Evolutionary conservation across 768 basidiomycete species (phyloP).

Genomic region (Leccinellum luteum): DNA sequence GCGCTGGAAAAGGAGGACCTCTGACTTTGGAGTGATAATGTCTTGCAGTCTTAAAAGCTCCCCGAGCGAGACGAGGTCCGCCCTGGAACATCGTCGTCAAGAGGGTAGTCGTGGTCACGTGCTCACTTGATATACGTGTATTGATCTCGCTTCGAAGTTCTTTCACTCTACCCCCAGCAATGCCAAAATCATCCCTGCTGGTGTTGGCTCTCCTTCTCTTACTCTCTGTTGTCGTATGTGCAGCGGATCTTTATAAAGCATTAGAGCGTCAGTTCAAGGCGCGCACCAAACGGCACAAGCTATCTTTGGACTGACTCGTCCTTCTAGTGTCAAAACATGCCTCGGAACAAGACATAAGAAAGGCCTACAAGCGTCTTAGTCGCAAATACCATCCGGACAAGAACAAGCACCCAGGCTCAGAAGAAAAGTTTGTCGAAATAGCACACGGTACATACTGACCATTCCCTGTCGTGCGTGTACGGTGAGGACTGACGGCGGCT

Average conservation of each 20-base stretch:
- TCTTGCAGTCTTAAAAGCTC: background rate
- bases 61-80: conserved; percentile 8
- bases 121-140: conserved; percentile 31
- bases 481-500: conserved; percentile 7
- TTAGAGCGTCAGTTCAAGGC: conserved; percentile 67
- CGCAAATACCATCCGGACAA: conserved; percentile 94
- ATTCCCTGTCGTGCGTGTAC: background rate
- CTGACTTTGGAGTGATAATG: conserved; percentile 38
- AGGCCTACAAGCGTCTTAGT: conserved; percentile 88
- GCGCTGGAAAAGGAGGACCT: conserved; percentile 27
- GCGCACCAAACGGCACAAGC: conserved; percentile 21
- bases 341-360: conserved; percentile 84
- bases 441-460: conserved; percentile 65
- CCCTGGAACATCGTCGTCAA: conserved; percentile 18
- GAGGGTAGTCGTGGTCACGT: conserved; percentile 22
- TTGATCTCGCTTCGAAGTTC: background rate
- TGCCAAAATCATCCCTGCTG: conserved; percentile 29
- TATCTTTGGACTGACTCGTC: conserved; percentile 22
- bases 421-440: conserved; percentile 87
- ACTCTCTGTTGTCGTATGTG: conserved; percentile 36
- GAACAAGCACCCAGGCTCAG: conserved; percentile 80
- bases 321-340: conserved; percentile 66
- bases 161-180: conserved; percentile 10
- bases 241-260: conserved; percentile 78
- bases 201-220: conserved; percentile 29